Evolutionary conservation across 2,329 filamentous ascomycete genomes (phyloP).

Genomic region (Fusarium foetens): DNA sequence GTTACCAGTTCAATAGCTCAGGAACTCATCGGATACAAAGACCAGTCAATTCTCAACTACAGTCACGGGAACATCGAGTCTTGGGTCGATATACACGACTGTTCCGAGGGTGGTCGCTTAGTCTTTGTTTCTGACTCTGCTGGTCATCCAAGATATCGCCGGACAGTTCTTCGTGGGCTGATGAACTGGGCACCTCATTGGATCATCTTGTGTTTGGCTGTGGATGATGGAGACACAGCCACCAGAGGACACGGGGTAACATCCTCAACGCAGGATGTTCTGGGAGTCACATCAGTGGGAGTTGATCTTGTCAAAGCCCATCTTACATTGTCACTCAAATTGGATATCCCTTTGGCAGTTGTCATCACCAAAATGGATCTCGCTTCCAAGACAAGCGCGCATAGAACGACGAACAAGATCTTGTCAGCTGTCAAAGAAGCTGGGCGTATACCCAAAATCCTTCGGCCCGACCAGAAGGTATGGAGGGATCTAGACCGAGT

Average conservation of each 20-base stretch:
- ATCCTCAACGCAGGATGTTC: slow-evolving; percentile 60
- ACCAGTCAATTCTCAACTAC: slow-evolving; percentile 77
- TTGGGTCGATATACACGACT: slow-evolving; percentile 93
- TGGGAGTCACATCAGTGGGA: slow-evolving; percentile 63
- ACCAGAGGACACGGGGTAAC: slow-evolving; percentile 52
- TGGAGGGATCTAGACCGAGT: slow-evolving; percentile 66
- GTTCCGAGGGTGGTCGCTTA: slow-evolving; percentile 76
- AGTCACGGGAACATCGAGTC: slow-evolving; percentile 86
- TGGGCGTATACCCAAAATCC: slow-evolving; percentile 77
- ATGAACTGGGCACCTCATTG: slow-evolving; percentile 97
- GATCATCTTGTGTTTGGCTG: slow-evolving; percentile 87
- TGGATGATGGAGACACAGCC: slow-evolving; percentile 71
- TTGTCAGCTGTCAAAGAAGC: slow-evolving; percentile 81
- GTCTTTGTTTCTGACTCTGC: slow-evolving; percentile 94
- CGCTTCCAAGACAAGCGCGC: slow-evolving; percentile 77
- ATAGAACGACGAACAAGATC: slow-evolving; percentile 76
- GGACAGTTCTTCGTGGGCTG: slow-evolving; percentile 89
- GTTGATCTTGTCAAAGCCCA: slow-evolving; percentile 82
- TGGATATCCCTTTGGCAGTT: slow-evolving; percentile 80
- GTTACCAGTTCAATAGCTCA: slow-evolving; percentile 95
- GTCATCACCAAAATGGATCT: slow-evolving; percentile 92
- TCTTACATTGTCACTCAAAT: slow-evolving; percentile 83
- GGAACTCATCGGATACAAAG: slow-evolving; percentile 87
- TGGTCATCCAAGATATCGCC: slow-evolving; percentile 86
- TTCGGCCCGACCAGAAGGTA: slow-evolving; percentile 66